phyloP scores from a whole-genome alignment of 2,329 filamentous ascomycete species.

The Hymenoscyphus salicellus region DNA sequence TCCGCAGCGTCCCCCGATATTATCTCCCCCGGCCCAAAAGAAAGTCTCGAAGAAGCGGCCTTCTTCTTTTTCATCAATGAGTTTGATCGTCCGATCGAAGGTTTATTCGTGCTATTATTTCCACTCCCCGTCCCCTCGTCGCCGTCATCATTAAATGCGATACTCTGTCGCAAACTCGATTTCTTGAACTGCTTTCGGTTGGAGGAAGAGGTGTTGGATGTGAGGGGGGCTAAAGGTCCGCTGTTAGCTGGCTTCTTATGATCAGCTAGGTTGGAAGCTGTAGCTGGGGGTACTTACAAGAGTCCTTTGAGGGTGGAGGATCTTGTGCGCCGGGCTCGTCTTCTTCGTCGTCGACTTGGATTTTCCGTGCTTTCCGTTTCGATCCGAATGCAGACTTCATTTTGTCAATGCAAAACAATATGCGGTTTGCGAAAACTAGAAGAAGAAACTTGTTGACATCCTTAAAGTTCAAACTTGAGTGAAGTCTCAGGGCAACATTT shows the following conservation, averaged over 20 bases:
- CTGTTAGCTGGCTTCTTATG: slow-evolving; percentile 29
- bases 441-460: not conserved
- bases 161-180: slow-evolving; percentile 56
- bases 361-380: slow-evolving; percentile 71
- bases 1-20: slow-evolving; percentile 54
- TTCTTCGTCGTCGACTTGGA: slow-evolving; percentile 68
- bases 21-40: slow-evolving; percentile 65
- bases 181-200: slow-evolving; percentile 55
- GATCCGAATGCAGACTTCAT: slow-evolving; percentile 45
- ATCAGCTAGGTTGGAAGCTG: slow-evolving; percentile 30
- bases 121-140: slow-evolving; percentile 26
- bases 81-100: slow-evolving; percentile 45
- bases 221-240: slow-evolving; percentile 18
- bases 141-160: slow-evolving; percentile 43
- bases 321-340: slow-evolving; percentile 43
- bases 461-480: not conserved
- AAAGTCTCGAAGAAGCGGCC: slow-evolving; percentile 60
- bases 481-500: slow-evolving; percentile 5
- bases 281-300: slow-evolving; percentile 29
- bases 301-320: slow-evolving; percentile 16
- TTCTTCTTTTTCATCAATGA: slow-evolving; percentile 67
- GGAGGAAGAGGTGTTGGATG: slow-evolving; percentile 37
- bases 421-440: not conserved
- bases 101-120: slow-evolving; percentile 35
- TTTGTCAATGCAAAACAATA: not conserved